These are phyloP conservation scores for Pseudogymnoascus sp. DNA, from an alignment of 2,329 filamentous ascomycete genomes.

Conservation along the genomic window DNA sequence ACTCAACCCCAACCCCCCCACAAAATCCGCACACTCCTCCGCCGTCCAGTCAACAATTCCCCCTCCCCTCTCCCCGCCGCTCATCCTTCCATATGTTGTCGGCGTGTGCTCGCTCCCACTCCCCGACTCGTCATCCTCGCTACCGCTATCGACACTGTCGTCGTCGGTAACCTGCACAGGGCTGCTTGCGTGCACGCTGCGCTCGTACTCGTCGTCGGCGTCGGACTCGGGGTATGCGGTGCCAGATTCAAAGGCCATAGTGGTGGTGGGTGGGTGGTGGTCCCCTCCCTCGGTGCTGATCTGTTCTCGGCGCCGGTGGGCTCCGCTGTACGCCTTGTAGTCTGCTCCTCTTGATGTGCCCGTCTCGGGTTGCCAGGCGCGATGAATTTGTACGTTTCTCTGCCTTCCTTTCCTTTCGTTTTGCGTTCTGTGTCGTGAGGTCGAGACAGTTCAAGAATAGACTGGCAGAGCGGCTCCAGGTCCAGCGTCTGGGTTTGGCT, in stretches of 20 bases:
- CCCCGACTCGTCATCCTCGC: conserved; percentile 19
- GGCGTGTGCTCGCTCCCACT: conserved; percentile 64
- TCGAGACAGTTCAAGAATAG: background rate
- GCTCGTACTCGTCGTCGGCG: conserved; percentile 77
- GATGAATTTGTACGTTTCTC: background rate
- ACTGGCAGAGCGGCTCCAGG: background rate
- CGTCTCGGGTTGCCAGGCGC: background rate
- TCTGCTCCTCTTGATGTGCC: background rate
- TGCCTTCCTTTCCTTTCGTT: background rate
- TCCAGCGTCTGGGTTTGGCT: background rate
- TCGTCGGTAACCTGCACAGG: conserved; percentile 58
- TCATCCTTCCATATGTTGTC: conserved; percentile 64
- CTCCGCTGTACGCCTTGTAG: background rate
- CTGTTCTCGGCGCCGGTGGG: background rate
- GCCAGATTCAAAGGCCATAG: conserved; percentile 55
- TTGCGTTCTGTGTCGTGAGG: background rate
- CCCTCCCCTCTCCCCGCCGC: conserved; percentile 57
- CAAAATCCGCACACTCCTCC: conserved; percentile 85
- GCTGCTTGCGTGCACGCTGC: conserved; percentile 59
- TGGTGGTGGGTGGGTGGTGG: background rate
- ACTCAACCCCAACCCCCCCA: conserved; percentile 66
- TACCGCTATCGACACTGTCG: conserved; percentile 61
- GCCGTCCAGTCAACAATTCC: conserved; percentile 73
- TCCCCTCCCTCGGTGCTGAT: background rate
- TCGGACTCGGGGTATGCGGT: conserved; percentile 72